Evolutionary conservation across 2,329 filamentous ascomycete genomes (phyloP), one percentile per base, ranked within the genome.

Genomic region (Fusarium sp.): DNA sequence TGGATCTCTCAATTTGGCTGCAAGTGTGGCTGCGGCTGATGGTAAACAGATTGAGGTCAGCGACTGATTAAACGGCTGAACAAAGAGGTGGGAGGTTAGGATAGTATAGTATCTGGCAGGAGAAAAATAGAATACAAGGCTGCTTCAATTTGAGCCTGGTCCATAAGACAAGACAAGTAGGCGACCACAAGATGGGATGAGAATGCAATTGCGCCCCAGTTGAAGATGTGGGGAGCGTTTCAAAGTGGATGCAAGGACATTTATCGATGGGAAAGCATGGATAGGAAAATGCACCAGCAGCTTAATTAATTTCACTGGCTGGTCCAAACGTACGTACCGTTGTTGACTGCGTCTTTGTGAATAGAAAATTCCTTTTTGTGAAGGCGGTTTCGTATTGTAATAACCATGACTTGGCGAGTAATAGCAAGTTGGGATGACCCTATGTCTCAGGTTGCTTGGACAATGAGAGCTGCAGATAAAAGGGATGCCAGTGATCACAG

Each of bases 281-380:
- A 66, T n/a, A 55, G 16, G 29, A 16, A 49, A 57, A 44, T 46
- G 32, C 43, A 40, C 48, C 18, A 41, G 15, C 29, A 27, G 49
- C 24, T 32, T 32, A 22, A 34, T 47, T n/a, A 24, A 47, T 29
- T 32, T 52, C 20, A 45, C 10, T 49, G n/a, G 12, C 20, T 54
- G n/a, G 8, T 29, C 20, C 25, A 13, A 46, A 68, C 72, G 52
- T 74, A 75, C 74, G 34, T 38, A 38, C 34, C 18, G 34, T n/a
- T 72, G 62, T 69, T 74, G 48, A 62, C 49, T 49, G 64, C 52
- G 74, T 79, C 79, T 57, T 76, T 78, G 60, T 80, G 79, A 57
- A 80, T 80, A 53, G 77, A 63, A 69, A 82, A 80, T 47, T 76
- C 75, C 58, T 76, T 78, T 54, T 77, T 78, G 49, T 76, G 73